Percentiles rank a stretch among this genome's conserved stretches.
phyloP scores from a whole-genome alignment of 768 basidiomycete species.

The Podaxis mareebaensis region DNA sequence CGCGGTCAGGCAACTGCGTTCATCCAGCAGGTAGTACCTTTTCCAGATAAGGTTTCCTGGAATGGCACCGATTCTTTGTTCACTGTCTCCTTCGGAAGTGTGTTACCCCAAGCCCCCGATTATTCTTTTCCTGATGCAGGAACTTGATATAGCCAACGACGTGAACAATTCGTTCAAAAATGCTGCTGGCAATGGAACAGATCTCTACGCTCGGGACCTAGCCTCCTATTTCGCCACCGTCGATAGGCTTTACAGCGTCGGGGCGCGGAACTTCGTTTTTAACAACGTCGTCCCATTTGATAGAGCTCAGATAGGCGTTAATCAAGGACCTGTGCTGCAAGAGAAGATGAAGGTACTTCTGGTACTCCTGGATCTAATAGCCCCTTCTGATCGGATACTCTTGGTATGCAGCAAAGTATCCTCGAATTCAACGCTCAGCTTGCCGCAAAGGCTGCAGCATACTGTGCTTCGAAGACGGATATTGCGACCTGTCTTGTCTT shows the following conservation, averaged over 20 bases:
- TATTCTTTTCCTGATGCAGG: not conserved
- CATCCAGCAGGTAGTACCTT: slow-evolving; percentile 20
- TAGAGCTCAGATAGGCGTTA: slow-evolving; percentile 21
- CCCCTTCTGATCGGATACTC: not conserved
- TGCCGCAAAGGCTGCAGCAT: slow-evolving; percentile 17
- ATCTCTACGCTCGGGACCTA: slow-evolving; percentile 20
- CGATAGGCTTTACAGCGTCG: slow-evolving; percentile 22
- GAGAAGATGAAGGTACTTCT: slow-evolving; percentile 21
- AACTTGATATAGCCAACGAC: slow-evolving; percentile 22
- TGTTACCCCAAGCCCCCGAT: not conserved
- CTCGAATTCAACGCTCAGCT: slow-evolving; percentile 23
- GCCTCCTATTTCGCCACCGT: slow-evolving; percentile 23
- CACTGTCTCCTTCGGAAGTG: slow-evolving; percentile 25
- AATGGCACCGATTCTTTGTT: slow-evolving; percentile 21
- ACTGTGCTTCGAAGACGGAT: slow-evolving; percentile 21
- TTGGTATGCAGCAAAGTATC: slow-evolving; percentile 19
- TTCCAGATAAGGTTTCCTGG: slow-evolving; percentile 22
- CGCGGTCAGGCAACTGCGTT: slow-evolving; percentile 23
- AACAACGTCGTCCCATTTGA: slow-evolving; percentile 26
- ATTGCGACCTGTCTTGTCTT: slow-evolving; percentile 22
- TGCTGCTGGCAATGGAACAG: slow-evolving; percentile 21
- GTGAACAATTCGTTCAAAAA: slow-evolving; percentile 22
- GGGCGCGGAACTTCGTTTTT: slow-evolving; percentile 25
- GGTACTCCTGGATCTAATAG: not conserved
- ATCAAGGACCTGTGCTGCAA: slow-evolving; percentile 19